Conservation (phyloP, 192 early-diverging fungal genomes). For the Umbelopsis isabellina region DNA sequence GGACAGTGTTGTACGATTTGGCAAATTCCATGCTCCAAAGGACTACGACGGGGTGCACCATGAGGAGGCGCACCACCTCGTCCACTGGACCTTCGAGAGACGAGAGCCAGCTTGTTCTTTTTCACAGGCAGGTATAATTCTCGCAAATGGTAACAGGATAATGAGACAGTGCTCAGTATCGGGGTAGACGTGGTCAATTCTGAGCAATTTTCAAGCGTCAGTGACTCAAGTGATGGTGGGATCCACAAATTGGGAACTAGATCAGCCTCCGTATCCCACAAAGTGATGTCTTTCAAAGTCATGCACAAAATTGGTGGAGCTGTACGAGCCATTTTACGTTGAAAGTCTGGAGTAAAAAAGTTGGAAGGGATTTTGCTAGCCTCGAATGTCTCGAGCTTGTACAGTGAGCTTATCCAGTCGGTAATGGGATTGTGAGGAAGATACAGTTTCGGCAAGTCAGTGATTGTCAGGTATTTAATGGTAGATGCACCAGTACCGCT, state of each 20-base stretch:
- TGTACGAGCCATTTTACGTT: neutral
- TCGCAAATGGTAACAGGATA: neutral
- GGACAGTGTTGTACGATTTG: slow-evolving; percentile 11
- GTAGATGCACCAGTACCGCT: neutral
- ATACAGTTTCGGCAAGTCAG: slow-evolving; percentile 11
- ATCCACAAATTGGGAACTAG: slow-evolving; percentile 17
- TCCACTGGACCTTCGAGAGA: neutral
- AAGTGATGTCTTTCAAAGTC: slow-evolving; percentile 5
- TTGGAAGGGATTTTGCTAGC: slow-evolving; percentile 16
- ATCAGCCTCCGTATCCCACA: slow-evolving; percentile 15
- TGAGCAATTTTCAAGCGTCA: slow-evolving; percentile 5
- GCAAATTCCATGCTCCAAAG: neutral
- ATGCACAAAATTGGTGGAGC: neutral
- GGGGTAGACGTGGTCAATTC: neutral
- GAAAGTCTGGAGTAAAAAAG: slow-evolving; percentile 7
- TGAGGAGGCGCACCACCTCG: neutral
- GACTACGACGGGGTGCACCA: neutral
- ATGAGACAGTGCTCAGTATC: neutral
- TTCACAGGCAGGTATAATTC: neutral
- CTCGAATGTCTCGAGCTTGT: neutral
- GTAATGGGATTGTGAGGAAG: slow-evolving; percentile 9
- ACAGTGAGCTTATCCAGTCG: slow-evolving; percentile 6
- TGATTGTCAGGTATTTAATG: slow-evolving; percentile 3
- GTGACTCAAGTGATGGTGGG: slow-evolving; percentile 2
- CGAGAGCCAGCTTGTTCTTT: neutral